Base-by-base conservation (phyloP, 2,329 filamentous ascomycete species). In the Ambrosiella xylebori region DNA sequence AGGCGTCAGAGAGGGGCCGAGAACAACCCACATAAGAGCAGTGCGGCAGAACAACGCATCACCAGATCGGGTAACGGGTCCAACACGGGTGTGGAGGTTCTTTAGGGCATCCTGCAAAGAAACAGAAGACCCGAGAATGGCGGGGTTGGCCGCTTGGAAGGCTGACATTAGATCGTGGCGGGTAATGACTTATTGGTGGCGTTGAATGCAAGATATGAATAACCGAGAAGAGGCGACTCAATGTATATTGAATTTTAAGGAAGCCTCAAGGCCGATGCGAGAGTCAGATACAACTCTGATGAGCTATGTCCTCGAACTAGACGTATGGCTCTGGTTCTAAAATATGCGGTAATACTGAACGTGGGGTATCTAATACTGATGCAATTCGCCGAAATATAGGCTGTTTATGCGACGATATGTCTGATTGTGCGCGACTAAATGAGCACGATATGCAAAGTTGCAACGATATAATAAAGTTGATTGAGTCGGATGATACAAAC, bases 11-110 rank as follows among this genome's bases (percentile, higher is more conserved):
- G 15, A 35, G 15, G 58, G 58, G 8, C 58, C 58, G 3, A 60
- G 45, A 17, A 60, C 40, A 17, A 44, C 44, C 58, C 58, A 60
- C 58, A 60, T 60, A 9, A 60, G 35, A 36, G 58, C 58, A 15
- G 58, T 57, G 12, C 58, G 54, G 39, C 58, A 60, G 53, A 60
- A 60, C 15, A 55, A 40, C 37, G 58, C 58, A 60, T 60, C 54
- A 39, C 58, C 58, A 7, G 58, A 57, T 13, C 58, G 54, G 27
- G 56, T 57, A 11, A 57, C 54, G n/a, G 58, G 56, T 35, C 58
- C 58, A 44, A 60, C 58, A 50, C 49, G 58, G 13, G 13, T 39
- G 15, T 53, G 35, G n/a, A 53, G 37, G 9, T 39, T 53, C n/a
- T 53, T 37, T 12, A 53, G 51, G 13, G 35, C 1, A 8, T 37